phyloP scores from a whole-genome alignment of 495 filamentous ascomycete genomes.

The Aspergillus funiculosus region DNA sequence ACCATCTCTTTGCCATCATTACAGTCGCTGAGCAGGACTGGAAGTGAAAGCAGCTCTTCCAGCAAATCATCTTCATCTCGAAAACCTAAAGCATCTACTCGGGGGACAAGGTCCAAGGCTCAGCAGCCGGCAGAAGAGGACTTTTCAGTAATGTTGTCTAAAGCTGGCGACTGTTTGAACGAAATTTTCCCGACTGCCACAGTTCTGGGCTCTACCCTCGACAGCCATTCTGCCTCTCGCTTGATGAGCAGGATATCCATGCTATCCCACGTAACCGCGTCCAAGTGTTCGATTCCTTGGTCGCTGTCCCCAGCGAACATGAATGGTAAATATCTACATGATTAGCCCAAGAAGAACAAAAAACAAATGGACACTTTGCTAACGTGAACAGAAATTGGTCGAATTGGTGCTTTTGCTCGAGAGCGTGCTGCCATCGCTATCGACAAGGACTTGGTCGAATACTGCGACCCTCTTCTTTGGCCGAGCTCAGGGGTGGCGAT shows the following conservation, averaged over 20 bases:
- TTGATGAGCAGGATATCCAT: slow-evolving; percentile 45
- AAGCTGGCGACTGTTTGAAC: slow-evolving; percentile 36
- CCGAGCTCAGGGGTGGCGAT: slow-evolving; percentile 20
- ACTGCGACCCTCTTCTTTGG: slow-evolving; percentile 39
- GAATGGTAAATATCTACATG: slow-evolving; percentile 30
- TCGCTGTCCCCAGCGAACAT: slow-evolving; percentile 38
- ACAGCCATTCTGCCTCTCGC: slow-evolving; percentile 40
- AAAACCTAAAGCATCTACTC: slow-evolving; percentile 26
- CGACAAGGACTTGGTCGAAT: slow-evolving; percentile 38
- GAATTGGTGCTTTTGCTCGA: slow-evolving; percentile 41
- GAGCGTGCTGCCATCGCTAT: slow-evolving; percentile 41
- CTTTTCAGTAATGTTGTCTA: slow-evolving; percentile 39
- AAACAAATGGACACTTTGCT: too few relatives aligned
- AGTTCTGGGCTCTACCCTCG: slow-evolving; percentile 40
- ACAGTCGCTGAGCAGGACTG: slow-evolving; percentile 23
- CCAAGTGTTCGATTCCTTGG: slow-evolving; percentile 26
- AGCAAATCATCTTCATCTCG: slow-evolving; percentile 24
- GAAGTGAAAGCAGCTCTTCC: slow-evolving; percentile 16
- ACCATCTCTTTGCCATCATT: slow-evolving; percentile 77
- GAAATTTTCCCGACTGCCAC: slow-evolving; percentile 36
- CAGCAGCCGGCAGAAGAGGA: slow-evolving; percentile 36
- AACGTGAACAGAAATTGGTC: slow-evolving; percentile 35
- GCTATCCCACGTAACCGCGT: slow-evolving; percentile 39
- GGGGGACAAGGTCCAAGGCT: slow-evolving; percentile 26
- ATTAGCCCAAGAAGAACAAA: too few relatives aligned